Conservation (phyloP, 176 grass and related monocot species). For the Eleusine indica region DNA sequence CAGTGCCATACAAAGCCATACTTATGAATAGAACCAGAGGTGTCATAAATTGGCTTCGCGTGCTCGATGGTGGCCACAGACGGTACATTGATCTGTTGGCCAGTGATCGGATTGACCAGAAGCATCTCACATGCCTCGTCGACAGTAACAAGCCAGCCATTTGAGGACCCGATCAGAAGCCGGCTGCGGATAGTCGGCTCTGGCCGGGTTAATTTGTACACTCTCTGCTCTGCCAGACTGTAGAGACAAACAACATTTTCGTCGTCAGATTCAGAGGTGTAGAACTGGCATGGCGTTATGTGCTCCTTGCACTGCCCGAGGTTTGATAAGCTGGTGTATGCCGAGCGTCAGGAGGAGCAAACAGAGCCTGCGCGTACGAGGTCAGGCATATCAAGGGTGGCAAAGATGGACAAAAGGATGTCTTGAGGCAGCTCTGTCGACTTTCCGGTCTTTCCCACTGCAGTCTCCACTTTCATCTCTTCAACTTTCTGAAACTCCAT, state of each 20-base stretch:
- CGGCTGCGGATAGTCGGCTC: neutral
- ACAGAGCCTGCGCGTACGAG: neutral
- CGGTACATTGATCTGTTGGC: neutral
- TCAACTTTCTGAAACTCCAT: neutral
- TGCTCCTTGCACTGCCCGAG: neutral
- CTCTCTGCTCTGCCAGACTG: neutral
- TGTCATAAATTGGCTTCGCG: neutral
- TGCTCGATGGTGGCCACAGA: neutral
- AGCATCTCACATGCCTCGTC: neutral
- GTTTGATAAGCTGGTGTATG: neutral
- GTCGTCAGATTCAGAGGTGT: neutral
- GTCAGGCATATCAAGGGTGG: constrained; percentile 14
- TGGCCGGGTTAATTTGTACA: neutral
- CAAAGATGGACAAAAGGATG: neutral
- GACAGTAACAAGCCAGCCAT: neutral
- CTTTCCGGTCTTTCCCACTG: too few species aligned
- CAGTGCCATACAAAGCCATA: neutral
- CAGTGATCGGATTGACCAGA: neutral
- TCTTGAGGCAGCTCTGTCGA: neutral
- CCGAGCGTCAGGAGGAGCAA: neutral
- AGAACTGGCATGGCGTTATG: neutral
- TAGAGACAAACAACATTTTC: neutral
- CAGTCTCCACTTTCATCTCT: too few species aligned
- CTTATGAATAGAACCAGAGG: neutral
- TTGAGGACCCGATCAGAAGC: neutral